Conservation (phyloP, 305 asterid species). For the Fraxinus floribunda region DNA sequence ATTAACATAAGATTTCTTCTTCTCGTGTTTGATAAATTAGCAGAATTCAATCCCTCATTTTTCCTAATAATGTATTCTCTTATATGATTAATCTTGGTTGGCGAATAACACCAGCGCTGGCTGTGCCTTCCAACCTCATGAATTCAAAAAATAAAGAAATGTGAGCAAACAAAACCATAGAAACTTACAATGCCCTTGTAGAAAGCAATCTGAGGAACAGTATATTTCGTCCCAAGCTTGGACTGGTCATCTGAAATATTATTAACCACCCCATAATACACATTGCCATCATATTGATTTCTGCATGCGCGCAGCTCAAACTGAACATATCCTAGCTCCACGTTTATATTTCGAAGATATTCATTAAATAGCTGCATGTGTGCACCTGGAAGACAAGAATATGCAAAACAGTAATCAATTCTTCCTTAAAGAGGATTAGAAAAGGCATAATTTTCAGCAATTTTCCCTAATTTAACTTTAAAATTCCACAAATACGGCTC, state of each 20-base stretch:
- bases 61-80: neutral
- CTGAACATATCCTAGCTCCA: conserved; percentile 60
- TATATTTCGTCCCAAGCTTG: conserved; percentile 78
- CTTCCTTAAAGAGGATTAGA: neutral
- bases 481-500: neutral
- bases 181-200: conserved; percentile 80
- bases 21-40: neutral
- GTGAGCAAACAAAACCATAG: conserved; percentile 9
- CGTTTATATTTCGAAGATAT: conserved; percentile 61
- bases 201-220: conserved; percentile 84
- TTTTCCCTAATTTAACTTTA: neutral
- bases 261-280: conserved; percentile 88
- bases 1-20: neutral
- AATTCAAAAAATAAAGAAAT: neutral
- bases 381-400: conserved; percentile 34
- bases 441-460: neutral
- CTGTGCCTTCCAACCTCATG: neutral
- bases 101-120: neutral
- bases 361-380: conserved; percentile 52
- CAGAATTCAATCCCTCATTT: neutral
- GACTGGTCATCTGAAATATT: conserved; percentile 77
- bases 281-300: conserved; percentile 68
- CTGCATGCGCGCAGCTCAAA: conserved; percentile 76
- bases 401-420: neutral
- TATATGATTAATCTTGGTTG: neutral